Evolutionary conservation across 2,329 filamentous ascomycete species (phyloP), one percentile per base, ranked within the genome.

Genomic region (Aspergillus costaricaensis): DNA sequence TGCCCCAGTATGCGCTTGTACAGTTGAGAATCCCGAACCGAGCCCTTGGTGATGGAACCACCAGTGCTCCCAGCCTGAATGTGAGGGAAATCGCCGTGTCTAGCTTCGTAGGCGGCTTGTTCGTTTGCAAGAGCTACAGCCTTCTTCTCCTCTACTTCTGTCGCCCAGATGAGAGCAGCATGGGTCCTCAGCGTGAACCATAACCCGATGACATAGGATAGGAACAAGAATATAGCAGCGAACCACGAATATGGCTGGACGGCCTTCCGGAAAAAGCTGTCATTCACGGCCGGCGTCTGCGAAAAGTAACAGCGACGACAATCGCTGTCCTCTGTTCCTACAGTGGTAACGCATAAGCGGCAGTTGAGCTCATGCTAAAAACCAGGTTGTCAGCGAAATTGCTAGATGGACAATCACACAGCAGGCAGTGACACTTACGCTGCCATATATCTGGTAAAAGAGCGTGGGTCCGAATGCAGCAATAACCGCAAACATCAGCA

Each of bases 371-470:
- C 92, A 73, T 99, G 95, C 86, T 88, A 73, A 14, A 57, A 43
- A 19, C n/a, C 52, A 36, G 39, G 63, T 82, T 67, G 80, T 64
- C 66, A 44, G 21, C 10, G 12, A n/a, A 19, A 9, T 8, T 27
- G 38, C 8, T 27, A 7, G 41, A 15, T 21, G n/a, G 12, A 14
- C 32, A 44, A 39, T 17, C 4, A 41, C 32, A 4, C 3, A 47
- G 57, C 38, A 36, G 6, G 27, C 10, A 38, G 32, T 21, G 81
- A 10, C 15, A 50, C 84, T 80, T 80, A 88, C 86, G 52, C 92
- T 96, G 68, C 95, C 96, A 76, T 98, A 98, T 64, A 99, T 96
- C 73, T 99, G 94, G 78, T 98, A 99, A 79, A 99, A 99, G 14
- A 99, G 80, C 0, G 95, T 99, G 2, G 95, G 95, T 0, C 94